Evolutionary conservation across 768 basidiomycete species (phyloP).

Genomic region (Leccinum olivaceopallidum): DNA sequence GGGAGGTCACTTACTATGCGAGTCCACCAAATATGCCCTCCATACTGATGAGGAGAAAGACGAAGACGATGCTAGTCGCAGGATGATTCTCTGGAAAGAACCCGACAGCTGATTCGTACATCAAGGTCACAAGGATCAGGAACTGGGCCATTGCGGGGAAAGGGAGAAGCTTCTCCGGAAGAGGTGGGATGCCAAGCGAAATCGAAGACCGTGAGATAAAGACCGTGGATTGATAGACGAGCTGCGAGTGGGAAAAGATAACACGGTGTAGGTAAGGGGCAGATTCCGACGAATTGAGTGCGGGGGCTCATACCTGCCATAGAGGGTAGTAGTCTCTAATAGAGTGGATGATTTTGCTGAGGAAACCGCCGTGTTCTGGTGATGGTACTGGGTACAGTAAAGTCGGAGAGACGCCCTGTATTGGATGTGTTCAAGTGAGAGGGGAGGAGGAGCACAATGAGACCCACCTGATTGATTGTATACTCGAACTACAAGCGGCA

Average conservation of each 20-base stretch:
- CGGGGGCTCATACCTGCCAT: conserved; percentile 68
- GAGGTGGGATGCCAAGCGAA: conserved; percentile 77
- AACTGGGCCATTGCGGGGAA: conserved; percentile 76
- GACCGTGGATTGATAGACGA: conserved; percentile 88
- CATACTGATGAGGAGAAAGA: conserved; percentile 76
- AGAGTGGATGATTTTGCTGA: conserved; percentile 78
- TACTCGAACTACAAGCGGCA: conserved; percentile 72
- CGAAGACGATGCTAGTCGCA: conserved; percentile 54
- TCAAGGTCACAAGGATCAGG: conserved; percentile 60
- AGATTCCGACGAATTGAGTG: conserved; percentile 5
- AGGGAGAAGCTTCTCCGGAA: conserved; percentile 67
- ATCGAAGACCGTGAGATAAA: conserved; percentile 93
- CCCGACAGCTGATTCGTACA: conserved; percentile 68
- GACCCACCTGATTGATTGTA: conserved; percentile 78
- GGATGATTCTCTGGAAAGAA: conserved; percentile 51
- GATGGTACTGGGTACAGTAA: conserved; percentile 85
- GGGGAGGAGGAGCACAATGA: neutral
- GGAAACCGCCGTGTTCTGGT: conserved; percentile 52
- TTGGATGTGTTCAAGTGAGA: neutral
- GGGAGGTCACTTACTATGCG: conserved; percentile 65
- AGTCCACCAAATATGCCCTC: conserved; percentile 94
- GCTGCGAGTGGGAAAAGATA: conserved; percentile 38
- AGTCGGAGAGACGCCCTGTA: conserved; percentile 85
- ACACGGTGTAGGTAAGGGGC: conserved; percentile 2
- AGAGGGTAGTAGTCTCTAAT: conserved; percentile 93